Conservation (phyloP, 2,329 filamentous ascomycete species). For the Reticulascus tulasneorum region DNA sequence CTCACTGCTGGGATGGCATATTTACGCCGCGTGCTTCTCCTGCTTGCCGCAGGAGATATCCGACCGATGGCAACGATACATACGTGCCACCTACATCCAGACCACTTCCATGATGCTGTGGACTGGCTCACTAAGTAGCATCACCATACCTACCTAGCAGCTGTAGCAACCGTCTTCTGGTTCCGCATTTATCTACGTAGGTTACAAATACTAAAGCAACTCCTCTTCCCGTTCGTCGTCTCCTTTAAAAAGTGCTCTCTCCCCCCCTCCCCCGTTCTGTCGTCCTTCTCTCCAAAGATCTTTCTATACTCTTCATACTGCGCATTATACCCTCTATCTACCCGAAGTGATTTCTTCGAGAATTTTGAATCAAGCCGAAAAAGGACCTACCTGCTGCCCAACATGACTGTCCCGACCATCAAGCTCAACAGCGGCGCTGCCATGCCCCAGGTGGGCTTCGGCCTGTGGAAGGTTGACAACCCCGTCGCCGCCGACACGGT, state of each 20-base stretch:
- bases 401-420: slow-evolving; percentile 39
- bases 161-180: too few species aligned
- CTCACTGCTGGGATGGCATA: too few species aligned
- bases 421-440: slow-evolving; percentile 63
- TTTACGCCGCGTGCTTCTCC: too few species aligned
- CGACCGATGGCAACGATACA: too few species aligned
- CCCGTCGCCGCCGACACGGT: slow-evolving; percentile 69
- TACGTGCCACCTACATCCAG: too few species aligned
- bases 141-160: too few species aligned
- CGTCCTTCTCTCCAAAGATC: slow-evolving; percentile 2
- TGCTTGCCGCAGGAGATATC: too few species aligned
- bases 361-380: not conserved
- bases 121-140: too few species aligned
- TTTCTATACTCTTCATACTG: slow-evolving; percentile 2
- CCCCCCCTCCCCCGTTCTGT: not conserved
- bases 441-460: slow-evolving; percentile 74
- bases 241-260: too few species aligned
- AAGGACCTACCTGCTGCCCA: slow-evolving; percentile 1
- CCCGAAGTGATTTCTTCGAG: slow-evolving; percentile 1
- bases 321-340: slow-evolving; percentile 3
- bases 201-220: too few species aligned
- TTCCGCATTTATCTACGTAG: too few species aligned
- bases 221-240: not conserved
- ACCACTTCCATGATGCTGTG: too few species aligned
- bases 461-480: slow-evolving; percentile 80